These are phyloP conservation scores for Colletotrichum coccodes DNA, from an alignment of 2,329 filamentous ascomycete genomes.

Conservation along the genomic window DNA sequence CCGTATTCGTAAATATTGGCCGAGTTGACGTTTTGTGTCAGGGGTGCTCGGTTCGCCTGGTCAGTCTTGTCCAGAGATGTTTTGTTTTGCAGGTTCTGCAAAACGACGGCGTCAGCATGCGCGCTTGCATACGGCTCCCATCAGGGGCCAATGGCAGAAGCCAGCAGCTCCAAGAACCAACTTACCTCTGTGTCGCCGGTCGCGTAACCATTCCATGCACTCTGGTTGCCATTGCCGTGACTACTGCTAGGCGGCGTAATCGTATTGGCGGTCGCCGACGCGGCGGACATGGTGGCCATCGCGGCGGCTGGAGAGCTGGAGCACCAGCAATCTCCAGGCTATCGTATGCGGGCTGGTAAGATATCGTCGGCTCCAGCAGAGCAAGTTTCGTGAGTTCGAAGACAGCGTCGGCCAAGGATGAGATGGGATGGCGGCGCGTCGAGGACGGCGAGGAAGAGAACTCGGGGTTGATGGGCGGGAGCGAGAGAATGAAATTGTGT, in stretches of 20 bases:
- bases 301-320: constrained; percentile 34
- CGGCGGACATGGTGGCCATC: constrained; percentile 66
- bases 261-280: constrained; percentile 56
- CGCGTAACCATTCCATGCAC: constrained; percentile 53
- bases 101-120: constrained; percentile 3
- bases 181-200: constrained; percentile 51
- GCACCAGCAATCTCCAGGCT: constrained; percentile 26
- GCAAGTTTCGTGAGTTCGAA: constrained; percentile 4
- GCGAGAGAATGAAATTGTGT: constrained; percentile 18
- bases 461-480: constrained; percentile 1
- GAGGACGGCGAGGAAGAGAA: constrained; percentile 9
- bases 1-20: constrained; percentile 33
- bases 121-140: background rate
- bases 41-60: constrained; percentile 26
- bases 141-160: background rate
- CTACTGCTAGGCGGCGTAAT: constrained; percentile 61
- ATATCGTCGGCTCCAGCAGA: background rate
- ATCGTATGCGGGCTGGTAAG: background rate
- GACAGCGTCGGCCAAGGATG: constrained; percentile 24
- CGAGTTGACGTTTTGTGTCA: constrained; percentile 37
- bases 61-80: constrained; percentile 29
- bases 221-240: constrained; percentile 58
- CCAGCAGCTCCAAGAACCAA: background rate
- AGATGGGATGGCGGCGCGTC: constrained; percentile 8
- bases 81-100: constrained; percentile 35